Base-by-base conservation (phyloP, 2,329 filamentous ascomycete species). In the Beauveria pseudobassiana region DNA sequence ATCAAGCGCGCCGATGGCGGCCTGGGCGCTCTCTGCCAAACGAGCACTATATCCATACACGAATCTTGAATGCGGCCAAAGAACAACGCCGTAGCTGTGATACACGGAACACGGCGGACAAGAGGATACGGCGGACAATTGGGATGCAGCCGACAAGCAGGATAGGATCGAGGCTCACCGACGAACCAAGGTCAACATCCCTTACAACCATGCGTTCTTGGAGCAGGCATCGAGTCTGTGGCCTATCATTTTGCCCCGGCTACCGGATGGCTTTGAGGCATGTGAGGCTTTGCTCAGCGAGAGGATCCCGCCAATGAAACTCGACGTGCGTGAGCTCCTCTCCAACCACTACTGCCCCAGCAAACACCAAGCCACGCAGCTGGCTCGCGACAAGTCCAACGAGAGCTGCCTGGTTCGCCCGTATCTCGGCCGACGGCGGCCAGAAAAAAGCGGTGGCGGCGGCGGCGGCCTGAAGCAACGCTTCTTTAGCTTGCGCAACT, bases 341-440 rank as follows among this genome's bases (percentile, higher is more conserved):
- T 59, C 67, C 16, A 34, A 63, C 0, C 64, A 59, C 3, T 72
- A 68, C 28, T 64, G 65, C 8, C 61, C 63, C 3, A n/a, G 34
- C 18, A 30, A 54, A 9, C n/a, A 20, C 1, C 60, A 62, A 0
- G 45, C 57, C 0, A 3, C 18, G 20, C 45, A 42, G 30, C 60
- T 66, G 9, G 10, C 64, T 6, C 48, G 43, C 1, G 73, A 74
- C 43, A 58, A 64, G 1, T 68, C 67, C 5, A 75, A 80, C 54
- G 64, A 74, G n/a, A 76, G 80, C 62, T 84, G 80, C 53, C 69
- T 85, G 0, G 68, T 82, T 12, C 75, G 81, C 1, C 73, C 75
- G 0, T 84, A 83, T 54, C 68, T 84, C 0, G 81, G 81, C 7
- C 72, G 70, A 9, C 66, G 71, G 0, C 43, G 59, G 3, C 49